Percentiles rank a stretch among this genome's conserved stretches.
Evolutionary conservation across 2,329 filamentous ascomycete species (phyloP).

Genomic region (Aplosporella prunicola): DNA sequence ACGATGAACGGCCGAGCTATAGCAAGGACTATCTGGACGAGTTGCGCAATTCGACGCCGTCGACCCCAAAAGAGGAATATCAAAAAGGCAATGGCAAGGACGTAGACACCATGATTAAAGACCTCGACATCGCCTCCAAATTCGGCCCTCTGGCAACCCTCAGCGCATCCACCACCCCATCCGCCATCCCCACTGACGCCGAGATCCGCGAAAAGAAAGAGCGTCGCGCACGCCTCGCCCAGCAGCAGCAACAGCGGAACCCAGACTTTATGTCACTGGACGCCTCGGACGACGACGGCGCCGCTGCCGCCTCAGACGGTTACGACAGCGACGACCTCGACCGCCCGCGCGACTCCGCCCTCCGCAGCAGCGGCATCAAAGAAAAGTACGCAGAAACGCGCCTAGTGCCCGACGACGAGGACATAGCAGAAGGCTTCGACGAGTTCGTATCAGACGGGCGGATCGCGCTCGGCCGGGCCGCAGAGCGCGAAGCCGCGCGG

Average conservation of each 20-base stretch:
- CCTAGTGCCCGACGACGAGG: conserved; percentile 77
- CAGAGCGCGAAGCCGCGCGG: conserved; percentile 59
- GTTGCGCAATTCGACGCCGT: conserved; percentile 75
- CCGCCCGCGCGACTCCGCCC: conserved; percentile 23
- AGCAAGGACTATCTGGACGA: conserved; percentile 80
- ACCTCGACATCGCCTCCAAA: conserved; percentile 41
- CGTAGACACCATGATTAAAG: no score
- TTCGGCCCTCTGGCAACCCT: conserved; percentile 45
- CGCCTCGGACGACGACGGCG: conserved; percentile 40
- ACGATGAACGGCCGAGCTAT: conserved; percentile 65
- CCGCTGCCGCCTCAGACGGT: no score
- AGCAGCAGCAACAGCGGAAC: conserved; percentile 55
- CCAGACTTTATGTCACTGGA: conserved; percentile 54
- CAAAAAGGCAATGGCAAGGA: conserved; percentile 36
- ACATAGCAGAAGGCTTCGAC: conserved; percentile 88
- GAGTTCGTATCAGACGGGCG: conserved; percentile 80
- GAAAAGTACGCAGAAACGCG: conserved; percentile 60
- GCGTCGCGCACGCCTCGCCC: conserved; percentile 69
- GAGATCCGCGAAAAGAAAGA: conserved; percentile 90
- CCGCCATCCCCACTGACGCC: conserved; percentile 64
- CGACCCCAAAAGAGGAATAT: conserved; percentile 57
- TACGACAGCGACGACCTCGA: conserved; percentile 33
- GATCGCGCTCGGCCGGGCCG: conserved; percentile 67
- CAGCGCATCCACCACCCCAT: conserved; percentile 21
- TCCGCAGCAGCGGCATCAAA: conserved; percentile 26